Conservation (phyloP, 345 rosid species). For the Syzygium aqueum region DNA sequence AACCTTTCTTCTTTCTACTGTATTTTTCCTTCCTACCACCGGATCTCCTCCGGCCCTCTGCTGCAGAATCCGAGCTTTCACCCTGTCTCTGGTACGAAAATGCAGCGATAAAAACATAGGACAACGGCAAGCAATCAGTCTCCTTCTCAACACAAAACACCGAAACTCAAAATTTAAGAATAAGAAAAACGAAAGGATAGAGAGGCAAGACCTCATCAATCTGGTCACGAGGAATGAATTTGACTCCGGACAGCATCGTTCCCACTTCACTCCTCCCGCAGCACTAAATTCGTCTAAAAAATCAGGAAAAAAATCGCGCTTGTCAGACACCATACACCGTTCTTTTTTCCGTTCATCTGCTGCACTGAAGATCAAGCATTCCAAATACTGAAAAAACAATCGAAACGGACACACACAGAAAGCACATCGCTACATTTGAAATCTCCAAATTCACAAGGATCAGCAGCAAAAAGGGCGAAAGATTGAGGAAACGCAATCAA, state of each 20-base stretch:
- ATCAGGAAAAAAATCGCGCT: neutral
- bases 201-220: constrained; percentile 19
- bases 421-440: neutral
- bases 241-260: constrained; percentile 65
- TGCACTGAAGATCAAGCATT: neutral
- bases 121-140: neutral
- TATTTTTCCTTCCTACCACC: constrained; percentile 23
- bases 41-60: constrained; percentile 4
- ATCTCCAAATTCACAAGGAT: neutral
- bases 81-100: constrained; percentile 22
- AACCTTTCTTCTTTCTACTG: constrained; percentile 19
- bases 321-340: neutral
- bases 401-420: neutral
- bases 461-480: neutral
- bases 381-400: neutral
- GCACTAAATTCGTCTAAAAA: neutral
- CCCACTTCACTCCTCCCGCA: neutral
- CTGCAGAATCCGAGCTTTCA: constrained; percentile 19
- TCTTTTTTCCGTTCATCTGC: neutral
- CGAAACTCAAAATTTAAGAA: neutral
- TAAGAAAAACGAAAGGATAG: neutral
- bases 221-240: constrained; percentile 65
- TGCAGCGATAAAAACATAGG: neutral
- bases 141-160: neutral
- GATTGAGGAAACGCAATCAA: neutral